phyloP scores from a whole-genome alignment of 441 rosid genomes.

The Gossypium lobatum region DNA sequence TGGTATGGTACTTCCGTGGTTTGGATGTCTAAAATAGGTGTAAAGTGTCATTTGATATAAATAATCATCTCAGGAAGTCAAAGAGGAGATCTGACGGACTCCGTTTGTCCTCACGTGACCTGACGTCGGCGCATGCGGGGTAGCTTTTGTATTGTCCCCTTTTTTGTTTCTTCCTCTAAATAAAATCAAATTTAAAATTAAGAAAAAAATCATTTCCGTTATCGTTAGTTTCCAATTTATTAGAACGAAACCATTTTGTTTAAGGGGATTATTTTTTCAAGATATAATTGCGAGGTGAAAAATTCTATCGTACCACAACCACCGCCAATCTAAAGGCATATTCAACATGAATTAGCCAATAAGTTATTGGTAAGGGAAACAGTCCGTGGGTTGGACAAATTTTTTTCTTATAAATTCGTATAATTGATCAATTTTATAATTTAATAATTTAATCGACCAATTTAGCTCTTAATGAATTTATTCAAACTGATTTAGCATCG shows the following conservation, averaged over 20 bases:
- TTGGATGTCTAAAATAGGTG: not conserved
- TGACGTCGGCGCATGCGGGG: slow-evolving; percentile 34
- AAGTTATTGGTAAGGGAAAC: too few species aligned
- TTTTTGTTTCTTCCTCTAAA: slow-evolving; percentile 16
- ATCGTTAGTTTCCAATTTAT: slow-evolving; percentile 6
- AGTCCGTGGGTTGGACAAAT: too few species aligned
- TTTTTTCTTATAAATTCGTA: too few species aligned
- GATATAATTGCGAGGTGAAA: too few species aligned
- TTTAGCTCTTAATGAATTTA: too few species aligned
- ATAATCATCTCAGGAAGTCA: not conserved
- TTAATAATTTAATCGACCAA: too few species aligned
- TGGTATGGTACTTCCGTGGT: not conserved
- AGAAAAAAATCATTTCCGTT: not conserved
- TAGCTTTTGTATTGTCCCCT: slow-evolving; percentile 19
- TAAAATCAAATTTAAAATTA: not conserved
- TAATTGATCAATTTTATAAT: too few species aligned
- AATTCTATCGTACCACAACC: too few species aligned
- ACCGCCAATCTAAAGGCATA: too few species aligned
- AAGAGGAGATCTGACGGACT: slow-evolving; percentile 30
- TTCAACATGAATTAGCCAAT: too few species aligned
- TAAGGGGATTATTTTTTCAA: not conserved
- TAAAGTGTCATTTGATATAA: not conserved
- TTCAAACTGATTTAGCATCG: too few species aligned
- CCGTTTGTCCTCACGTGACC: slow-evolving; percentile 35
- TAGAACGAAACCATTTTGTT: slow-evolving; percentile 28